These are phyloP conservation scores for Blastocystis sp. DNA, from an alignment of 352 stramenopile species.

Conservation along the genomic window DNA sequence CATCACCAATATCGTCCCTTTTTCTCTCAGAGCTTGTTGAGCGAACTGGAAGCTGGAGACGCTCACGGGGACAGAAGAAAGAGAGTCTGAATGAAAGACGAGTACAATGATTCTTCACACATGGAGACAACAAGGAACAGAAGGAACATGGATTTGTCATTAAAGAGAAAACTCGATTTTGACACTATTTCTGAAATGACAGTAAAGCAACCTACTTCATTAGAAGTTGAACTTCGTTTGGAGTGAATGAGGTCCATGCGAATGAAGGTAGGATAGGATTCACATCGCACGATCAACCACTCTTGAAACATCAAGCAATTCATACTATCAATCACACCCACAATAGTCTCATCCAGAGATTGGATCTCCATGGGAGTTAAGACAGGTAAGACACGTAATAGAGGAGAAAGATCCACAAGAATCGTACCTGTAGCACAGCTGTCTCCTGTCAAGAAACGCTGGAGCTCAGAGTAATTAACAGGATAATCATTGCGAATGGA, in stretches of 20 bases:
- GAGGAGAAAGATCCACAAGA: neutral
- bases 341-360: neutral
- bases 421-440: neutral
- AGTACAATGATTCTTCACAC: neutral
- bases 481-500: neutral
- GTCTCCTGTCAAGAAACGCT: slow-evolving; percentile 3
- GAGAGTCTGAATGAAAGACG: neutral
- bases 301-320: slow-evolving; percentile 35
- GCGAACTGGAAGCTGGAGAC: neutral
- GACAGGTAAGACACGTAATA: slow-evolving; percentile 13
- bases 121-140: neutral
- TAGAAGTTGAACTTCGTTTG: neutral
- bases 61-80: slow-evolving; percentile 9
- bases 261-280: slow-evolving; percentile 33
- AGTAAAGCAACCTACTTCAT: neutral
- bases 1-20: neutral
- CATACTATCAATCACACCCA: neutral
- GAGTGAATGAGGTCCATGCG: neutral
- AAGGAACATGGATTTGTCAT: neutral
- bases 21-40: neutral
- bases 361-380: neutral
- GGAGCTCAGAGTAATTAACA: neutral
- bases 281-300: slow-evolving; percentile 23
- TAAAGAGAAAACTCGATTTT: neutral
- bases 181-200: neutral